Evolutionary conservation across 1,139 yeast genomes (phyloP).

Genomic region (Geotrichum reessii): DNA sequence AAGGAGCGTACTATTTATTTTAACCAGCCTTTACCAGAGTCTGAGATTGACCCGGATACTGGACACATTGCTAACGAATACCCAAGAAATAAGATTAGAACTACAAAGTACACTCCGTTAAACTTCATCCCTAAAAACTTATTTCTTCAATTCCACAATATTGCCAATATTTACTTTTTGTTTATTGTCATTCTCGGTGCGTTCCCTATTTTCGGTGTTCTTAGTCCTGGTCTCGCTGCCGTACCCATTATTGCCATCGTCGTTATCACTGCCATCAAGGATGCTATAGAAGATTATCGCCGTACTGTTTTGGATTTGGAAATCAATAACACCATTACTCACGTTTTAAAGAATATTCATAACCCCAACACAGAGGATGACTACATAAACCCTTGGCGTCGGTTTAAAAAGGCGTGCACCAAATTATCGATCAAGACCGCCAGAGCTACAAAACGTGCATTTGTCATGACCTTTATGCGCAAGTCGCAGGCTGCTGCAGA

Average conservation of each 20-base stretch:
- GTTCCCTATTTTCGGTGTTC: conserved; percentile 86
- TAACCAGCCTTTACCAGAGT: conserved; percentile 62
- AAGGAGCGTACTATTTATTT: conserved; percentile 42
- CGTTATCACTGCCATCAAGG: conserved; percentile 79
- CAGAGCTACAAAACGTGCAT: conserved; percentile 28
- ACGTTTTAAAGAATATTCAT: conserved; percentile 59
- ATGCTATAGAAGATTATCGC: conserved; percentile 89
- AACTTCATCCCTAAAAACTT: conserved; percentile 84
- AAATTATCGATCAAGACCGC: conserved; percentile 28
- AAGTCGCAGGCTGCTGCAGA: conserved; percentile 17
- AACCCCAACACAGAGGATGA: conserved; percentile 75
- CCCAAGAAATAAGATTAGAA: conserved; percentile 87
- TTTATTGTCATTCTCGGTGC: conserved; percentile 70
- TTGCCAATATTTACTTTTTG: conserved; percentile 86
- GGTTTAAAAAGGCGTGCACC: conserved; percentile 49
- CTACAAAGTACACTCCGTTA: conserved; percentile 90
- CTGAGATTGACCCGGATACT: conserved; percentile 52
- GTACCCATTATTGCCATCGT: conserved; percentile 94
- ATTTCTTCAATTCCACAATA: conserved; percentile 70
- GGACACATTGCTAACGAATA: conserved; percentile 39
- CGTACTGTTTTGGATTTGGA: conserved; percentile 76
- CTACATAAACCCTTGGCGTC: conserved; percentile 58
- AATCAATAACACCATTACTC: conserved; percentile 81
- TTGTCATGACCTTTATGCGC: conserved; percentile 13
- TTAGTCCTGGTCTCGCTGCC: conserved; percentile 81